phyloP scores from a whole-genome alignment of 2,329 filamentous ascomycete genomes.

The Orbilia blumenaviensis region DNA sequence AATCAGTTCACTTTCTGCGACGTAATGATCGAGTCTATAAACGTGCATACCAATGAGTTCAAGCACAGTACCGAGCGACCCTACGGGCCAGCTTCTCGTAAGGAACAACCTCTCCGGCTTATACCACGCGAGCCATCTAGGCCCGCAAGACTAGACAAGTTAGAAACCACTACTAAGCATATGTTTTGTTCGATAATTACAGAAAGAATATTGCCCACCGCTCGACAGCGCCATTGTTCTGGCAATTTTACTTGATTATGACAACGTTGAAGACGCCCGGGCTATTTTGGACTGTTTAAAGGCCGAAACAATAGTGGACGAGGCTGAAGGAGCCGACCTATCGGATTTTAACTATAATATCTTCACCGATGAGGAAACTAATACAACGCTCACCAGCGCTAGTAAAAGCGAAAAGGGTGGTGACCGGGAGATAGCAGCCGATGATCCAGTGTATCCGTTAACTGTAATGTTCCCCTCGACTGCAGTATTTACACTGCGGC shows the following conservation, averaged over 20 bases:
- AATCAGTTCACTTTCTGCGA: slow-evolving; percentile 1
- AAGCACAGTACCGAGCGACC: slow-evolving; percentile 44
- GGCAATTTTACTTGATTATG: slow-evolving; percentile 57
- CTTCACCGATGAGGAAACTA: slow-evolving; percentile 54
- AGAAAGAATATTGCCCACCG: slow-evolving; percentile 55
- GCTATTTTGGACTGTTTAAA: slow-evolving; percentile 52
- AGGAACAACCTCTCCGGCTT: not conserved
- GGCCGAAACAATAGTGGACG: slow-evolving; percentile 55
- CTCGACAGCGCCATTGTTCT: slow-evolving; percentile 57
- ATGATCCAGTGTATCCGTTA: slow-evolving; percentile 33
- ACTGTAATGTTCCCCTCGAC: slow-evolving; percentile 55
- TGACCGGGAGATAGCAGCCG: slow-evolving; percentile 40
- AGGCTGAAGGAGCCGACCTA: slow-evolving; percentile 49
- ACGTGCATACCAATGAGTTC: slow-evolving; percentile 24
- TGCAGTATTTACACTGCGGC: slow-evolving; percentile 51
- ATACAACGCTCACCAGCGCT: slow-evolving; percentile 53
- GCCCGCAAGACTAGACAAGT: not conserved
- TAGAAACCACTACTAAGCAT: not conserved
- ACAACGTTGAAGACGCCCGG: slow-evolving; percentile 44
- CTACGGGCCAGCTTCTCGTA: slow-evolving; percentile 41
- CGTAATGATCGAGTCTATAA: slow-evolving; percentile 40
- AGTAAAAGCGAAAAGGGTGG: slow-evolving; percentile 52
- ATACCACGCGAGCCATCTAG: not conserved
- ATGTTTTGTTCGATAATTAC: no score
- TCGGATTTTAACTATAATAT: slow-evolving; percentile 53